Conservation (phyloP, 352 stramenopile genomes). For the Phytophthora pini region DNA sequence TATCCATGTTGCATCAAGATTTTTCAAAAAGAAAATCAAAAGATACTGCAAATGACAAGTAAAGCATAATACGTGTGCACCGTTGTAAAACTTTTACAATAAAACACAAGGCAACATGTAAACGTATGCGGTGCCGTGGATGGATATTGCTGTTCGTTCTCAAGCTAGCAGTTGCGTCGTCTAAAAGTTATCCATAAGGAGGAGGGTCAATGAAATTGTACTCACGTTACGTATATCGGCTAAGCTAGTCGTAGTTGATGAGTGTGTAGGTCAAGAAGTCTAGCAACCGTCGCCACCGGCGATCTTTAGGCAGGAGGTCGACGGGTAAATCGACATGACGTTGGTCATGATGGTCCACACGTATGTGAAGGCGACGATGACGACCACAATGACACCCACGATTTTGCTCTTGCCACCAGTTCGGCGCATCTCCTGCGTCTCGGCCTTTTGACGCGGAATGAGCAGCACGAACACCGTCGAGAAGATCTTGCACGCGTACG, state of each 20-base stretch:
- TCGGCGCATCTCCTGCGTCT: conserved; percentile 56
- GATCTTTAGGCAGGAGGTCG: conserved; percentile 52
- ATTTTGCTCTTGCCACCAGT: conserved; percentile 44
- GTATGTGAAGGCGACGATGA: conserved; percentile 51
- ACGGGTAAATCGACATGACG: conserved; percentile 56
- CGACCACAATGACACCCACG: conserved; percentile 43
- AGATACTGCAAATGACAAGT: no score
- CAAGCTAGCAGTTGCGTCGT: background rate
- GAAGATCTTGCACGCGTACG: conserved; percentile 52
- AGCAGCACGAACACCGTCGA: conserved; percentile 52
- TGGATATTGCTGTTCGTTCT: conserved; percentile 11
- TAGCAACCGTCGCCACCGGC: conserved; percentile 49
- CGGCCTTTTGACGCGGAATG: conserved; percentile 55
- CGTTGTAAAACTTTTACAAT: no score
- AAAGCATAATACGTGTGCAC: no score
- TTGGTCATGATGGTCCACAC: conserved; percentile 62
- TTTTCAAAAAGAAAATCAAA: no score
- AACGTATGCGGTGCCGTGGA: background rate
- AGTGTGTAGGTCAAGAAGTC: conserved; percentile 5
- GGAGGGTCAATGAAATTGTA: conserved; percentile 2
- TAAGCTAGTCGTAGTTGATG: background rate
- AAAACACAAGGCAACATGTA: no score
- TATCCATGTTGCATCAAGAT: background rate
- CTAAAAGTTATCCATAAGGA: background rate
- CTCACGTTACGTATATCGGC: background rate